Conservation (phyloP, 768 basidiomycete species). For the Fibroporia radiculosa region DNA sequence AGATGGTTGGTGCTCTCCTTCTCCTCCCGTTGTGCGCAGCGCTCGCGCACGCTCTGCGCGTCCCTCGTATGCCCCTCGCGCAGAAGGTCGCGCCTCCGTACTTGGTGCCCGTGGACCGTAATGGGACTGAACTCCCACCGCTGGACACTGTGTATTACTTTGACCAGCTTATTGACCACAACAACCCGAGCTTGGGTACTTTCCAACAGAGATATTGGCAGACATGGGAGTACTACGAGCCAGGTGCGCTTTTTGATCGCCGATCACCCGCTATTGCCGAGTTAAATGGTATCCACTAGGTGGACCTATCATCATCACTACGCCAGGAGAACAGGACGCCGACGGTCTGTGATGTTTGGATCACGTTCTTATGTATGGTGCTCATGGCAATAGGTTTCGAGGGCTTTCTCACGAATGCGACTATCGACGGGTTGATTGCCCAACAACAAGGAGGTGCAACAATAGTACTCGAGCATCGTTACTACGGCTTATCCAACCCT, state of each 20-base stretch:
- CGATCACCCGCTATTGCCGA: background rate
- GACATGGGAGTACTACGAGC: constrained; percentile 57
- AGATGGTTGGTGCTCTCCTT: no score
- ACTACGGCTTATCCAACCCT: constrained; percentile 72
- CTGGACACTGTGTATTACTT: constrained; percentile 40
- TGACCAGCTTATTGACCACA: constrained; percentile 46
- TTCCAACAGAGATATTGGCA: constrained; percentile 73
- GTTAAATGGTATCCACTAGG: constrained; percentile 7
- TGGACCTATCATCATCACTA: constrained; percentile 58
- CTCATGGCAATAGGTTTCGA: constrained; percentile 18
- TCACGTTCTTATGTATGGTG: background rate
- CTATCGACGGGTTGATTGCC: constrained; percentile 57
- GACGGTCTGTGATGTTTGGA: constrained; percentile 22
- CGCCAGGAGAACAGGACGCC: constrained; percentile 60
- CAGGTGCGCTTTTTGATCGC: constrained; percentile 14
- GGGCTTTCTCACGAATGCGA: constrained; percentile 53
- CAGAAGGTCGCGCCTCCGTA: constrained; percentile 9
- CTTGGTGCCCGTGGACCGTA: constrained; percentile 14
- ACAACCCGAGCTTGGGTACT: constrained; percentile 54
- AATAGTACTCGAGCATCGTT: constrained; percentile 64
- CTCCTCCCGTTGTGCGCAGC: no score
- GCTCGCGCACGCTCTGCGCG: no score
- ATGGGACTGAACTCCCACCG: constrained; percentile 21
- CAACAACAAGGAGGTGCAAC: constrained; percentile 60
- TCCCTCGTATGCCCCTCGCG: no score